Evolutionary conservation across 805 yeast genomes (phyloP), one percentile per base, ranked within the genome.

Genomic region (Metschnikowia arizonensis): DNA sequence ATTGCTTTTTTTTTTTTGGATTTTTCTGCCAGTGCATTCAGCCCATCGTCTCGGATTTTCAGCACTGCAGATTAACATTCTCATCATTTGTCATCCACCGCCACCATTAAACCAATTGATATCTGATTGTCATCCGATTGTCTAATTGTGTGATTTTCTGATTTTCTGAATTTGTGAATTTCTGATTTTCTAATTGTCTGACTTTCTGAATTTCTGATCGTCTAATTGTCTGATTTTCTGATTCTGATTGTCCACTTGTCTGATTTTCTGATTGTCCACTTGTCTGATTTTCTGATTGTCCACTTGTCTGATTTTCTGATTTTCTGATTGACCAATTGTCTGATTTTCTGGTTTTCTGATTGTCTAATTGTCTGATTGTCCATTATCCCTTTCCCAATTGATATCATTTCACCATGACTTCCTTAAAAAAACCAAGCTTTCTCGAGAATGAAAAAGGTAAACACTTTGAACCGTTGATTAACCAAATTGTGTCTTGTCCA

Each of bases 401-500:
- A 26, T 26, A 5, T 26, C n/a, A 10, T 5, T 24, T 24, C 24
- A 32, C 24, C 39, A 69, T 69, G 74, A 64, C 63, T 37, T 63
- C 68, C 31, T 53, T 64, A 3, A 59, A 59, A 15, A 30, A 19
- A 39, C 35, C 42, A 5, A 14, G 28, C 28, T 39, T 30, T 12
- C 42, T 39, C 23, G 42, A 57, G 44, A 49, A 60, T 52, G 68
- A 63, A 40, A 53, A 57, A 59, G 66, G 65, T 8, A 47, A 52
- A 41, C 64, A 65, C 28, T 55, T 66, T 32, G 49, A 58, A 41
- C 49, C 56, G 9, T 57, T 72, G 38, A 68, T 75, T 30, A 62
- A 64, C 21, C 66, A 66, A 7, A 60, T 81, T 14, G 67, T 77
- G 45, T 50, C 67, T 3, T 60, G 64, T 6, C 56, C 58, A 10